Evolutionary conservation across 805 yeast genomes (phyloP), one percentile per base, ranked within the genome.

Genomic region (Candida wancherniae): DNA sequence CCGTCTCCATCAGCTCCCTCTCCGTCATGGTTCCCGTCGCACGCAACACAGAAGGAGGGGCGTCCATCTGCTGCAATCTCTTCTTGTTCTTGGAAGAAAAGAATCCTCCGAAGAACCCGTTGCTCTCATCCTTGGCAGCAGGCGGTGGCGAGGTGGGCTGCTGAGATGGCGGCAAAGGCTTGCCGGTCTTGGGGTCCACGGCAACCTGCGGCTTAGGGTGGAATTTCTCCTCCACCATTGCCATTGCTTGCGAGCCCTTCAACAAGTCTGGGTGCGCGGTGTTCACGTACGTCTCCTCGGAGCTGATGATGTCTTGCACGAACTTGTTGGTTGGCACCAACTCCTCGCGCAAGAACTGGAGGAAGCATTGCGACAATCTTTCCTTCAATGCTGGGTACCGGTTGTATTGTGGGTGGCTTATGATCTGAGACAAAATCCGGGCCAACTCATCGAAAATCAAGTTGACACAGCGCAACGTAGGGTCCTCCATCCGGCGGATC

Each of bases 221-320:
- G 60, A 86, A 63, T 57, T 77, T 84, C 46, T 92, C 97, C 55
- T 84, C 80, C 19, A 92, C 95, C 57, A 86, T 79, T 4, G 84
- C 78, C 92, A 90, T 82, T 5, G 97, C 97, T 51, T 83, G 88
- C 19, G 94, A 81, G 27, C 98, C 98, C 57, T 84, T 88, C 48
- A 92, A 71, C 51, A 92, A 75, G 57, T 92, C 97, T 4, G 97
- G 97, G 55, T 92, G 98, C 2, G 95, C 97, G 4, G 98, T 92
- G 61, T 92, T 92, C 47, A 92, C 87, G 59, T 92, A 92, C 3
- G 95, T 81, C 51, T 88, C 90, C 61, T 92, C 98, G 38, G 95
- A 69, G 37, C 61, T 67, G 46, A 92, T 86, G 37, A 92, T 71
- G 57, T 92, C 97, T 19, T 69, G 59, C 23, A 88, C 95, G 51